Base-by-base conservation (phyloP, 2,329 filamentous ascomycete species). In the Aphanoascus verrucosus region DNA sequence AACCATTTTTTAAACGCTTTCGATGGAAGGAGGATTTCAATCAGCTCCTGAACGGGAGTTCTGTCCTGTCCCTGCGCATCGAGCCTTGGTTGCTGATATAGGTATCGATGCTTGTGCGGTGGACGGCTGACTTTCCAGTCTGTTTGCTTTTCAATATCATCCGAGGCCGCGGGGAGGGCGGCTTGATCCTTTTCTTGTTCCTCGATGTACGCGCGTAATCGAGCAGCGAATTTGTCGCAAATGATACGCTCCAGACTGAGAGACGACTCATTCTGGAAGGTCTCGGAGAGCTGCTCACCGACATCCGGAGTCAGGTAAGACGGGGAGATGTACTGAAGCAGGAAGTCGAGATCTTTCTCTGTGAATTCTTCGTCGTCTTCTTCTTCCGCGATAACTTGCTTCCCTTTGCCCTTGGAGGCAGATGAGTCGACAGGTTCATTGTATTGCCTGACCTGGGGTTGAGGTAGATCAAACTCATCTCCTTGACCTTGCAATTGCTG, bases 291-390 rank as follows among this genome's bases (percentile, higher is more conserved):
- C 63, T 89, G 83, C 57, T 93, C 86, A 12, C 95, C 79, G 1
- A 88, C 93, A 66, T 96, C 90, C 0, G 93, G 93, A 0, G 88
- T 94, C 12, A 98, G 78, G 66, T 96, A 98, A 11, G 84, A 86
- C 0, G 93, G 90, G 12, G 88, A 80, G 65, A 98, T 84, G 73
- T 89, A 98, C 66, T 89, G 84, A 59, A 97, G 80, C 53, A 98
- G 71, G 67, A 96, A 97, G 58, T 91, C 86, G 32, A 96, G 77
- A 61, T 97, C 93, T 14, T 79, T 76, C 65, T 88, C 86, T 14
- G 86, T 83, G 41, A 96, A 77, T 69, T 77, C 74, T 5, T 68
- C 64, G 8, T 72, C 70, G 28, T 66, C 66, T 28, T 67, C 59
- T 43, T 70, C 69, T 8, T 62, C 65, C 37, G 66, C 65, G 52